A percentile compares a stretch with the other conserved stretches of the same genome.
Conservation (phyloP, 305 asterid species). For the Plantago rigida region DNA sequence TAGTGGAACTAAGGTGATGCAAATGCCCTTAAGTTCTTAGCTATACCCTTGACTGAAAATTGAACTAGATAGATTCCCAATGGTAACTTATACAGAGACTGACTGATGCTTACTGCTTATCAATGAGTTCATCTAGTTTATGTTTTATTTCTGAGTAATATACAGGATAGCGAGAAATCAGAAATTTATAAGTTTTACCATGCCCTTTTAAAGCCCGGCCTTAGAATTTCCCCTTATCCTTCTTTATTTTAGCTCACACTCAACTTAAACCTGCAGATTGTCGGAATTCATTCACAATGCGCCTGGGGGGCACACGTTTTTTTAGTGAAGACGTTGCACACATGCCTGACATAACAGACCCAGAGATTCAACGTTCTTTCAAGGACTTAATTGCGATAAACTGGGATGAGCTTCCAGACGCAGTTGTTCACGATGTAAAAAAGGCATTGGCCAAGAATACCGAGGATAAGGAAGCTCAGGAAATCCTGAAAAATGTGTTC, state of each 20-base stretch:
- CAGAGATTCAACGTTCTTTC: slow-evolving; percentile 52
- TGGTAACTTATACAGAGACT: no score
- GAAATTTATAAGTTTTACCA: no score
- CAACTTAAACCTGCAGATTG: slow-evolving; percentile 34
- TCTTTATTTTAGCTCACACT: slow-evolving; percentile 13
- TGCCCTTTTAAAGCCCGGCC: neutral
- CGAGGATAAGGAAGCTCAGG: slow-evolving; percentile 68
- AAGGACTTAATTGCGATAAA: slow-evolving; percentile 75
- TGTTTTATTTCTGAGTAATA: no score
- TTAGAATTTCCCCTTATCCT: neutral
- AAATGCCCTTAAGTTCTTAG: no score
- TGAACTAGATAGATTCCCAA: no score
- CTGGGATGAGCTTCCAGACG: slow-evolving; percentile 68
- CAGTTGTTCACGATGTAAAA: slow-evolving; percentile 47
- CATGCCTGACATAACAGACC: slow-evolving; percentile 56
- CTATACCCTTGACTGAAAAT: no score
- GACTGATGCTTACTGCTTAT: no score
- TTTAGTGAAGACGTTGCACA: slow-evolving; percentile 56
- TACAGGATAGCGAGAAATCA: no score
- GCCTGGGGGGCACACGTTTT: slow-evolving; percentile 42
- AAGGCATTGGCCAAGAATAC: slow-evolving; percentile 62
- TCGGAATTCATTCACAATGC: slow-evolving; percentile 35
- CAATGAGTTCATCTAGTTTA: no score
- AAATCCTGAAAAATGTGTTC: slow-evolving; percentile 53
- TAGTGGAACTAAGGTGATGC: no score